Base-by-base conservation (phyloP, 768 basidiomycete species). In the Tricholoma hemisulphureum region DNA sequence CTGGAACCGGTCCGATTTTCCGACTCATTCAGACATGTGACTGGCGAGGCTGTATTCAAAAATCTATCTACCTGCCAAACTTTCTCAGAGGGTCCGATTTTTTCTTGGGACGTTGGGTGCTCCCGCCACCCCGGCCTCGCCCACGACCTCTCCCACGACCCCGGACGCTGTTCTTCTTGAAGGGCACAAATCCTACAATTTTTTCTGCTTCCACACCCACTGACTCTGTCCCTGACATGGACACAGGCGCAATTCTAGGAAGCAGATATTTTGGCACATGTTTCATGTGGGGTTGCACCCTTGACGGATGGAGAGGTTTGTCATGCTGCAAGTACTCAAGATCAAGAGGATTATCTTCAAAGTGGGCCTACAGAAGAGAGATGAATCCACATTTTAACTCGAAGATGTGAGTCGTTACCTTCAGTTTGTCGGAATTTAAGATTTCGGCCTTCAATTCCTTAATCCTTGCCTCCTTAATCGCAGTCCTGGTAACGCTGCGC, bases 331-430 rank as follows among this genome's bases (percentile, higher is more conserved):
- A 77, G 68, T 86, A 97, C 55, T 95, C 93, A 10, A 98, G 80
- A 68, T 98, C 95, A 7, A 92, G 78, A 1, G 96, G 96, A 68
- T 98, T 95, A 67, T 98, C 95, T 67, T 98, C 95, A 61, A 99
- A 98, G 72, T 98, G 96, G 6, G 95, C 93, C 95, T 98, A 65
- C 2, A 20, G 39, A 29, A 11, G 26, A 43, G 56, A 58, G 11
- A 32, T 28, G 50, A 37, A 6, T 35, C 49, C 34, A 55, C 21
- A 39, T 53, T 43, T n/a, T 43, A 13, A 16, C 21, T 16, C 29
- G 31, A 5, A 28, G 14, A 52, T 29, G 18, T 7, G 49, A 20
- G 16, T 11, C 48, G 48, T 32, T 58, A 95, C 95, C 84, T 98
- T 98, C 49, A 98, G 83, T 73, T 95, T 98, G 66, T 96, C 94